Percentiles rank a stretch among this genome's conserved stretches.
Evolutionary conservation across 75 land plant genomes (phyloP).

Genomic region (Chamaecyparis obtusa): DNA sequence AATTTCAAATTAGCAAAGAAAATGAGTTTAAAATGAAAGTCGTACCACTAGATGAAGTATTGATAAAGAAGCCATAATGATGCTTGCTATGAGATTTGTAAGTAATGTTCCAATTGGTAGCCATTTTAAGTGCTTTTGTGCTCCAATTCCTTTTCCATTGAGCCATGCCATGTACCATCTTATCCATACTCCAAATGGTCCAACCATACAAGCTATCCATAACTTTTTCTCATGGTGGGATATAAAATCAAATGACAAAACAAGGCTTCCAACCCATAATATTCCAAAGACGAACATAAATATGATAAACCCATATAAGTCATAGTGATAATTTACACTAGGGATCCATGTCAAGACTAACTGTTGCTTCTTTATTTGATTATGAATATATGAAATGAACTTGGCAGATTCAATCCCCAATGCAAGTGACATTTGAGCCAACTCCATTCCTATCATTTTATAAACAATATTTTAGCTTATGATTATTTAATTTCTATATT

Average conservation of each 20-base stretch:
- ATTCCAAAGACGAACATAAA: constrained; percentile 20
- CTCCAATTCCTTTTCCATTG: constrained; percentile 76
- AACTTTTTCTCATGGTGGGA: no score
- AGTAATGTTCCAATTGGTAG: constrained; percentile 69
- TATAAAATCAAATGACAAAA: no score
- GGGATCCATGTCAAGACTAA: neutral
- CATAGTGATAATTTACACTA: constrained; percentile 16
- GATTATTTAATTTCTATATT: neutral
- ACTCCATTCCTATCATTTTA: constrained; percentile 29
- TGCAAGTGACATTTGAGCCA: constrained; percentile 29
- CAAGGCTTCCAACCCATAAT: constrained; percentile 5
- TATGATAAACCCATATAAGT: constrained; percentile 23
- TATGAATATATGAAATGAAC: neutral
- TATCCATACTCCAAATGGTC: constrained; percentile 85
- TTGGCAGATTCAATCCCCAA: constrained; percentile 39
- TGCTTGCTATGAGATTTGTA: constrained; percentile 35
- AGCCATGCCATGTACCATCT: constrained; percentile 76
- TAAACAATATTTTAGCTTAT: neutral
- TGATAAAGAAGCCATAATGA: constrained; percentile 59
- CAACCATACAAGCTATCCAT: no score
- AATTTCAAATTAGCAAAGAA: neutral
- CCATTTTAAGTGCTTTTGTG: constrained; percentile 50
- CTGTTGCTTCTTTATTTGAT: neutral
- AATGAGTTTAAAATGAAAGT: neutral
- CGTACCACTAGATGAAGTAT: constrained; percentile 41